Base-by-base conservation (phyloP, 768 basidiomycete species). In the Lactarius pseudohatsudake region DNA sequence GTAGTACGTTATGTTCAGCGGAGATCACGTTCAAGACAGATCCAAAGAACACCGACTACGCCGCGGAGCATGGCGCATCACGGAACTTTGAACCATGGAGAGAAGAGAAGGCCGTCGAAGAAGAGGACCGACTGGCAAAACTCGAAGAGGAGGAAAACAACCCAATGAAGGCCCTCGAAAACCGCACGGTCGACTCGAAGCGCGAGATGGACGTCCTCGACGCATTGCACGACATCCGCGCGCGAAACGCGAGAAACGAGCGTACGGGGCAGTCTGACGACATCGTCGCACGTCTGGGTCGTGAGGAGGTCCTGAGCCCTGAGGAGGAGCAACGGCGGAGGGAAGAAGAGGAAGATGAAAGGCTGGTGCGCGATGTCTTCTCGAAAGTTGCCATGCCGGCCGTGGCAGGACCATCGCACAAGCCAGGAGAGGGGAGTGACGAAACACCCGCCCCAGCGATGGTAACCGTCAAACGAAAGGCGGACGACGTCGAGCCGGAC, bases 21-120 rank as follows among this genome's bases (percentile, higher is more conserved):
- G 97, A 99, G 76, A 98, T 99, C 70, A 98, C 97, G 0, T 99
- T 99, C 87, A 98, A 98, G 77, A 99, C 97, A 0, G 96, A 99
- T 75, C 96, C 96, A 22, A 96, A 96, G 83, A 95, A 97, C 75
- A 96, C 95, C 0, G 94, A 96, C 75, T 96, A 96, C 71, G 50
- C 82, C 22, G 94, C 93, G 53, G 96, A 99, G 78, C 96, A 98
- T 74, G 97, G 97, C 36, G 97, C 97, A 34, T 94, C 92, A 4
- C 87, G 97, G 5, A 99, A 98, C 75, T 98, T 98, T 74, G 97
- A 99, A 78, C 94, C 95, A 15, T 98, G 96, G 96, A 79, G 94
- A 72, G 94, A 95, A 63, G 89, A 94, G 74, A 72, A 82, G 70
- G 89, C 84, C 0, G 86, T 82, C 2, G 87, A 92, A 71, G 91